These are phyloP conservation scores for Arabidopsis thaliana DNA, from an alignment of 345 rosid genomes.

Conservation along the genomic window TAIR10.1 NC_003070.9:19950501-19951000, in stretches of 20 bases:
- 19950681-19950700: constrained; percentile 68
- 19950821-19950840: constrained; percentile 71
- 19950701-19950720: constrained; percentile 72
- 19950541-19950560: constrained; percentile 72
- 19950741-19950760: constrained; percentile 79
- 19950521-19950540: constrained; percentile 75
- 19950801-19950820: constrained; percentile 78
- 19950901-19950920: background rate
- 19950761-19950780: constrained; percentile 73
- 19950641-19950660: constrained; percentile 51
- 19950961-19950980: constrained; percentile 99
- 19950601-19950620: constrained; percentile 1
- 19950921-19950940: background rate
- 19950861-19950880: constrained; percentile 72
- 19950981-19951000: constrained; percentile 97
- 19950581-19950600: background rate
- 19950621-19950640: constrained; percentile 42
- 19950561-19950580: constrained; percentile 12
- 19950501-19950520: constrained; percentile 68
- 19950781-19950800: constrained; percentile 55
- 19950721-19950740: constrained; percentile 69
- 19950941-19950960: constrained; percentile 71
- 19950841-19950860: constrained; percentile 69
- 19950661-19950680: constrained; percentile 69
- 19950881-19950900: background rate